phyloP scores from a whole-genome alignment of 805 yeast species.

The Dipodascus geniculatus region DNA sequence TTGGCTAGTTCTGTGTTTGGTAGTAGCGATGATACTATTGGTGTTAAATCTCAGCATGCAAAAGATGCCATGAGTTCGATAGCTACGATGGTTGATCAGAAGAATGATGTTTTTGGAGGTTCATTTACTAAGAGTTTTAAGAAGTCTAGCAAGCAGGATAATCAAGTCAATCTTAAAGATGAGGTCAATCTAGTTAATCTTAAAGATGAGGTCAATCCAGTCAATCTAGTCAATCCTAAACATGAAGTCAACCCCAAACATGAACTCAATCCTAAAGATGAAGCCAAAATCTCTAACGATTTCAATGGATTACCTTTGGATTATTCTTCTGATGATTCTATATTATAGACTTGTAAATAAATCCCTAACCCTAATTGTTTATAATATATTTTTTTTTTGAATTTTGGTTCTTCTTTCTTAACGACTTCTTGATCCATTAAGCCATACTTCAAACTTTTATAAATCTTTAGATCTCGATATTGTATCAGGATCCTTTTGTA shows the following conservation, averaged over 20 bases:
- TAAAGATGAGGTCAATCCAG: too few relatives aligned
- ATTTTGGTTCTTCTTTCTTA: not conserved
- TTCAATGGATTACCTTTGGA: too few relatives aligned
- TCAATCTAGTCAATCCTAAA: too few relatives aligned
- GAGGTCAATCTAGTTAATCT: too few relatives aligned
- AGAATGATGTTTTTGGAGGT: not conserved
- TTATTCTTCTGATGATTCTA: too few relatives aligned
- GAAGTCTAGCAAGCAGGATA: too few relatives aligned
- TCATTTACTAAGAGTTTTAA: not conserved
- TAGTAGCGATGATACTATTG: not conserved
- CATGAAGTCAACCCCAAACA: too few relatives aligned
- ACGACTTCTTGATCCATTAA: not conserved
- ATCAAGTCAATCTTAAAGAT: too few relatives aligned
- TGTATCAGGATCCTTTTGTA: not conserved
- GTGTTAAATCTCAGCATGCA: not conserved
- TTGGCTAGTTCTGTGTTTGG: not conserved
- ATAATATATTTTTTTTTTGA: not conserved
- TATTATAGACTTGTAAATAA: too few relatives aligned
- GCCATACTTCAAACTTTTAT: not conserved
- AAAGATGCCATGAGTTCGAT: not conserved
- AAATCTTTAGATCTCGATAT: not conserved
- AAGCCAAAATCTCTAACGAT: too few relatives aligned
- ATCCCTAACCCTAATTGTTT: not conserved
- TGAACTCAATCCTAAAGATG: too few relatives aligned
- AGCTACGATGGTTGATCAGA: not conserved